Conservation (phyloP, 2,329 filamentous ascomycete genomes). For the Biscogniauxia marginata region DNA sequence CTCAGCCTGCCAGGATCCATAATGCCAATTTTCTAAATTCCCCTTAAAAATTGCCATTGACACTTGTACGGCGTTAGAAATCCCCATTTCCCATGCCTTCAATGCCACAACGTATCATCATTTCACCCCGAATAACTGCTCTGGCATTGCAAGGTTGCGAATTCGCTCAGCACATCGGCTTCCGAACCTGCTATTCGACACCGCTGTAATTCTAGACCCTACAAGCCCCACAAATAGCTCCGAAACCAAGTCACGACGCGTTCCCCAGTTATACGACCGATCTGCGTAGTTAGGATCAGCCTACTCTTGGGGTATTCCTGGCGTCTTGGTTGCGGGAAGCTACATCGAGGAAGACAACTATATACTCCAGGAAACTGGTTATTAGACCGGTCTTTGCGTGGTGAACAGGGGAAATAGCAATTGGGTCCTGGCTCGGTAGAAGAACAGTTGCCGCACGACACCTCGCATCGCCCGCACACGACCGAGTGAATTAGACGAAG, state of each 20-base stretch:
- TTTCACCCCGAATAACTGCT: background rate
- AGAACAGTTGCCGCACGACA: background rate
- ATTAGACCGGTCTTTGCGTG: slow-evolving; percentile 30
- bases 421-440: slow-evolving; percentile 2
- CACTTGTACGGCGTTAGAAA: slow-evolving; percentile 22
- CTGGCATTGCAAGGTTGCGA: slow-evolving; percentile 6
- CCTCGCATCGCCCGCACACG: background rate
- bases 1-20: slow-evolving; percentile 27
- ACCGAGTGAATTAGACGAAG: background rate
- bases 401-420: slow-evolving; percentile 11
- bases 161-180: background rate
- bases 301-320: slow-evolving; percentile 2
- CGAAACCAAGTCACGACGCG: slow-evolving; percentile 20
- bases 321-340: background rate
- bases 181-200: background rate
- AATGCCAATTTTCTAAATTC: slow-evolving; percentile 32
- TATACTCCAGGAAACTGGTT: slow-evolving; percentile 23
- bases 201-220: slow-evolving; percentile 18
- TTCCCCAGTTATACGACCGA: slow-evolving; percentile 9
- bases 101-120: slow-evolving; percentile 25
- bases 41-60: slow-evolving; percentile 36
- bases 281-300: slow-evolving; percentile 11
- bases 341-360: background rate
- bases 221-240: slow-evolving; percentile 14
- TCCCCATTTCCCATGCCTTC: slow-evolving; percentile 23